Evolutionary conservation across 495 filamentous ascomycete genomes (phyloP), one percentile per base, ranked within the genome.

Genomic region (Hypoxylon crocopeplum): DNA sequence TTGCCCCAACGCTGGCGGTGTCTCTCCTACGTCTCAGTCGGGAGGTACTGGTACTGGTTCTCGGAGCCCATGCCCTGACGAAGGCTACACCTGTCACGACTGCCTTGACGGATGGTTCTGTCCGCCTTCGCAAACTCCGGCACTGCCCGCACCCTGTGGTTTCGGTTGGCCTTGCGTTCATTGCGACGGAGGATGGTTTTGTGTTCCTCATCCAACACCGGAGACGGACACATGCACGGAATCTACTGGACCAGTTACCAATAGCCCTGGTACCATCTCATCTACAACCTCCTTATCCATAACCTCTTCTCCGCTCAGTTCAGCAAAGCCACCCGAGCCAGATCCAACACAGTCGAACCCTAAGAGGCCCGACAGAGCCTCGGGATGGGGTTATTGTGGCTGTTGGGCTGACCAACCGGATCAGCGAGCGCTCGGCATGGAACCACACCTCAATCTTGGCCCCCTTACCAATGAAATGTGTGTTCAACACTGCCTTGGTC

Each of bases 381-480:
- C 50, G 20, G 77, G 77, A 15, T 88, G 79, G 79, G 69, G 69
- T 17, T 86, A 86, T 68, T 71, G 75, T 21, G 84, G 84, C 16
- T 88, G 86, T 62, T 85, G 69, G 56, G 69, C 66, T 13, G 82
- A 88, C 62, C 69, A 77, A 54, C 69, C 75, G n/a, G 67, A 71
- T 19, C 60, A 75, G 32, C 80, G 82, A 42, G 79, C 80, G 20
- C 80, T 90, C 44, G 67, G 68, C 15, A 77, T 75, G 33, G 67
- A 77, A 40, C 53, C 80, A 72, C 36, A 77, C 70, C 63, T 70
- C 6, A 69, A 72, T 34, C 52, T 78, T 34, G 68, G 77, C 48
- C 65, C 63, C 42, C 81, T 86, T 67, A 87, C 79, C 38, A 81
- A 86, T 52, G 78, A 79, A 59, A 76, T 69, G 33, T 89, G 86